Conservation (phyloP, 2,329 filamentous ascomycete genomes). For the Fusarium nodosum region DNA sequence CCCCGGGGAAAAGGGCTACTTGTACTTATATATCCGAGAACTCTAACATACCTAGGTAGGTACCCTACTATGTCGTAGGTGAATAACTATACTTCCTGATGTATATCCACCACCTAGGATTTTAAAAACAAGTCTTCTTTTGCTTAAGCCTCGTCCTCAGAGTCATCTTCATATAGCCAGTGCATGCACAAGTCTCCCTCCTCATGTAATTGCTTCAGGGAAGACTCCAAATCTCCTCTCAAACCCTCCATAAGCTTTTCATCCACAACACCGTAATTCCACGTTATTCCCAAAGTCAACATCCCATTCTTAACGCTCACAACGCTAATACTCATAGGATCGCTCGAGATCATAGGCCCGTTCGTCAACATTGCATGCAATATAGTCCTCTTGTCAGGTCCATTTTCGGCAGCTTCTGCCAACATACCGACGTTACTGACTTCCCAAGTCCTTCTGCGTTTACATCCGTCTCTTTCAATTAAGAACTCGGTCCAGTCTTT, state of each 20-base stretch:
- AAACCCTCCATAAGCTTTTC: constrained; percentile 56
- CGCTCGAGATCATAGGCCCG: constrained; percentile 59
- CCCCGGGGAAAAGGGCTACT: not conserved
- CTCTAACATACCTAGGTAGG: not conserved
- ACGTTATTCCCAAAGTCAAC: constrained; percentile 61
- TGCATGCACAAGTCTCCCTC: constrained; percentile 36
- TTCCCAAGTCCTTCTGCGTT: constrained; percentile 62
- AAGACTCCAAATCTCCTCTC: constrained; percentile 53
- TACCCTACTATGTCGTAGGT: too few species aligned
- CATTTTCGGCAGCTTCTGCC: not conserved
- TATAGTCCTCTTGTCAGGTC: constrained; percentile 53
- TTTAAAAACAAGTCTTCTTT: not conserved
- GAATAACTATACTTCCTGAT: not conserved
- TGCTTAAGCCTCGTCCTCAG: not conserved
- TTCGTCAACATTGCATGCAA: constrained; percentile 65
- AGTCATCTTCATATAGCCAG: constrained; percentile 3
- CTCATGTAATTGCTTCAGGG: constrained; percentile 38
- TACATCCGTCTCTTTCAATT: constrained; percentile 58
- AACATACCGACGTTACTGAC: constrained; percentile 65
- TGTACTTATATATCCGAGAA: not conserved
- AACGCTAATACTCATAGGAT: constrained; percentile 62
- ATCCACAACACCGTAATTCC: constrained; percentile 62
- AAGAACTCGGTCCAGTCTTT: constrained; percentile 61
- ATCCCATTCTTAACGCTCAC: constrained; percentile 60
- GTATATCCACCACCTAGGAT: not conserved